Evolutionary conservation across 371 early-diverging fungal genomes (phyloP).

Genomic region (Mortierella sp.): DNA sequence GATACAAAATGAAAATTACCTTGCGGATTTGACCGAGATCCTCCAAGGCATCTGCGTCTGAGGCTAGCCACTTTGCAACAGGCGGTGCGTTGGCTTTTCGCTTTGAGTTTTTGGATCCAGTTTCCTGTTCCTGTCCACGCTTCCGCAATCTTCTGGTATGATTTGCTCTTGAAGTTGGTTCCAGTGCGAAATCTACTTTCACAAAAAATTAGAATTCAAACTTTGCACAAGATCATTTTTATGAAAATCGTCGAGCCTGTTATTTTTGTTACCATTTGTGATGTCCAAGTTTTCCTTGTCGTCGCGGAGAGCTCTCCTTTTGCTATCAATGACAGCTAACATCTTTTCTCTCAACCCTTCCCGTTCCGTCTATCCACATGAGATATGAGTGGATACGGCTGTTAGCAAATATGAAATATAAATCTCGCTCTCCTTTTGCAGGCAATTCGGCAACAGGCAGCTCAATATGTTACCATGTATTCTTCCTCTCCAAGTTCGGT

Average conservation of each 20-base stretch:
- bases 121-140: conserved; percentile 45
- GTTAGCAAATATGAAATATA: too few relatives aligned
- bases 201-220: neutral
- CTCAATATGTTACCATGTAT: conserved; percentile 58
- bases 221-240: neutral
- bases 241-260: neutral
- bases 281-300: conserved; percentile 88
- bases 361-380: conserved; percentile 63
- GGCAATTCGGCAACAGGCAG: neutral
- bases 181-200: conserved; percentile 58
- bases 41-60: conserved; percentile 48
- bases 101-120: conserved; percentile 46
- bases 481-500: conserved; percentile 70
- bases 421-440: too few relatives aligned
- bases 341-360: conserved; percentile 81
- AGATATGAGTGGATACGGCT: neutral
- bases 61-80: conserved; percentile 38
- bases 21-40: conserved; percentile 49
- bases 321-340: conserved; percentile 79
- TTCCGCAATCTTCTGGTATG: conserved; percentile 45
- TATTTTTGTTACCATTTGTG: conserved; percentile 57
- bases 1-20: conserved; percentile 14
- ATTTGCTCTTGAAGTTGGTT: conserved; percentile 43
- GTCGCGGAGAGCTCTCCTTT: conserved; percentile 81
- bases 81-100: conserved; percentile 44